These are phyloP conservation scores for Alternaria arborescens DNA, from an alignment of 2,329 filamentous ascomycete species.

Conservation along the genomic window DNA sequence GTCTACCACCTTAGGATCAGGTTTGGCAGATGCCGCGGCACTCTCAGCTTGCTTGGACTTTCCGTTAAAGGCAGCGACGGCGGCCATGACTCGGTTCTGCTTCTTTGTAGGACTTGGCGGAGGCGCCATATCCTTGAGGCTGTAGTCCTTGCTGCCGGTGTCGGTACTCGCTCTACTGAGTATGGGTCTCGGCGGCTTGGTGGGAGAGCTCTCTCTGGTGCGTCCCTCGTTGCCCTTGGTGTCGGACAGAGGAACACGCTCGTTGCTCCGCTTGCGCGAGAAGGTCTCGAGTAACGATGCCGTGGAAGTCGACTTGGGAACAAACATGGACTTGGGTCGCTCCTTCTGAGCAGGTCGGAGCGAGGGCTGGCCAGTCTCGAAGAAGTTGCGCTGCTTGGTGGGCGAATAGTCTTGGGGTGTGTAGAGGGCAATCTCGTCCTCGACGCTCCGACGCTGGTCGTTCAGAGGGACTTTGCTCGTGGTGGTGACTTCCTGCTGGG, in stretches of 20 bases:
- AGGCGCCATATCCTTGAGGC: constrained; percentile 24
- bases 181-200: constrained; percentile 31
- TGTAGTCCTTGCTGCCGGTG: constrained; percentile 28
- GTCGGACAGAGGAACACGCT: constrained; percentile 44
- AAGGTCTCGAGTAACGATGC: constrained; percentile 52
- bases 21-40: constrained; percentile 42
- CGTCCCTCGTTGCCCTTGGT: constrained; percentile 46
- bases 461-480: constrained; percentile 57
- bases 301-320: constrained; percentile 54
- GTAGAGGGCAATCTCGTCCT: constrained; percentile 66
- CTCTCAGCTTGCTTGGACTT: constrained; percentile 56
- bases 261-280: constrained; percentile 48
- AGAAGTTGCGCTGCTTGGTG: constrained; percentile 69
- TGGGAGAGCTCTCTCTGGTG: constrained; percentile 33
- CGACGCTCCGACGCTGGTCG: constrained; percentile 55
- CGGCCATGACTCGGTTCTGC: constrained; percentile 67
- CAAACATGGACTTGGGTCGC: constrained; percentile 63
- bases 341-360: constrained; percentile 39
- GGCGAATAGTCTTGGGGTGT: constrained; percentile 68
- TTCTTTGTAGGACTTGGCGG: constrained; percentile 46
- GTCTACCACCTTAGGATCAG: constrained; percentile 66
- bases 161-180: constrained; percentile 44
- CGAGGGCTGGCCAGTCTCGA: constrained; percentile 59
- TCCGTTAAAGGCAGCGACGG: constrained; percentile 69
- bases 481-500: constrained; percentile 44